These are phyloP conservation scores for Ogataea chonburiensis DNA, from an alignment of 805 yeast genomes.

Conservation along the genomic window DNA sequence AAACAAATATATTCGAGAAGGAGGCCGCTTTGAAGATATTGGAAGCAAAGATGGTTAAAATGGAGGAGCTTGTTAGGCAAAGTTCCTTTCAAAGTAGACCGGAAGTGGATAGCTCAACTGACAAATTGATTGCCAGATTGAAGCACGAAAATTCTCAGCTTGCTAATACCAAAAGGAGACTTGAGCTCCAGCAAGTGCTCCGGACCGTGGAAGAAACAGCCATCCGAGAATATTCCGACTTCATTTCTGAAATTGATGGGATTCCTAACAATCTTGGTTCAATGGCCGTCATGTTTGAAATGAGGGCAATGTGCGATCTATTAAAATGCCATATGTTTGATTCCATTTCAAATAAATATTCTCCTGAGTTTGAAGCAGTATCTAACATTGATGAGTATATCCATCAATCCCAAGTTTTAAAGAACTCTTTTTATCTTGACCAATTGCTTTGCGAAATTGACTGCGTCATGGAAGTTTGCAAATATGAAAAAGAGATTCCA, in stretches of 20 bases:
- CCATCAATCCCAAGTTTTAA: slow-evolving; percentile 5
- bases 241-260: slow-evolving; percentile 4
- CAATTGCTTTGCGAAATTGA: slow-evolving; percentile 2
- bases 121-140: slow-evolving; percentile 9
- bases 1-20: slow-evolving; percentile 18
- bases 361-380: neutral
- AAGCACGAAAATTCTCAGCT: slow-evolving; percentile 22
- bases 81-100: neutral
- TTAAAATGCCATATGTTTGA: slow-evolving; percentile 8
- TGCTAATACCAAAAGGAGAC: slow-evolving; percentile 8
- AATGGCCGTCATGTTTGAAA: slow-evolving; percentile 14
- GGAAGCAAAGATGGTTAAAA: slow-evolving; percentile 28
- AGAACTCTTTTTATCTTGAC: slow-evolving; percentile 9
- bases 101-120: slow-evolving; percentile 4
- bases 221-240: slow-evolving; percentile 6
- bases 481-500: slow-evolving; percentile 8
- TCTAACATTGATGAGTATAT: slow-evolving; percentile 14
- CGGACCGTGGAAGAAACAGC: slow-evolving; percentile 14
- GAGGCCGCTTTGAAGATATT: slow-evolving; percentile 23
- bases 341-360: no score
- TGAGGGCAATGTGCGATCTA: slow-evolving; percentile 7
- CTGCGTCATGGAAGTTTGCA: slow-evolving; percentile 7
- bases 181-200: slow-evolving; percentile 12
- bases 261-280: slow-evolving; percentile 1
- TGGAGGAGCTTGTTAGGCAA: slow-evolving; percentile 32